Percentiles rank a stretch among this genome's conserved stretches.
These are phyloP conservation scores for Pythium scleroteichum DNA, from an alignment of 352 stramenopile species.

Conservation along the genomic window DNA sequence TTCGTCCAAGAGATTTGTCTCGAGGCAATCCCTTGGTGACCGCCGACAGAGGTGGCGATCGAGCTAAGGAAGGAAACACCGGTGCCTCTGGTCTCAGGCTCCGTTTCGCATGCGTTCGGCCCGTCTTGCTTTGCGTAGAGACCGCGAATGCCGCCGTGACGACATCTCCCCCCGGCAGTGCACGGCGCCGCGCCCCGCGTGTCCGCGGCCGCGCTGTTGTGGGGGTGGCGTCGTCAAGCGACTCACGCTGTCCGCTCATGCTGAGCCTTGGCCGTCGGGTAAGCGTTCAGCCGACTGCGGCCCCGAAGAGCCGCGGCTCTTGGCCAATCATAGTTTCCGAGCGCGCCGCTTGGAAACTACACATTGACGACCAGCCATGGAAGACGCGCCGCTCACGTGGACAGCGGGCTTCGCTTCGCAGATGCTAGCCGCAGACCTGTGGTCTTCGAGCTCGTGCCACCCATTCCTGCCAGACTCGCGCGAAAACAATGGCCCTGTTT, in stretches of 20 bases:
- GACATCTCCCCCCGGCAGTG: constrained; percentile 6
- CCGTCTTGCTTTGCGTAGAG: constrained; percentile 16
- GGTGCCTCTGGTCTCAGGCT: not conserved
- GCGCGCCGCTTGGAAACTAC: too few relatives aligned
- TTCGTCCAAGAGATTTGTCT: too few relatives aligned
- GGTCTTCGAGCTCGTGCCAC: too few relatives aligned
- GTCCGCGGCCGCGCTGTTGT: constrained; percentile 9
- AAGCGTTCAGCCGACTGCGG: too few relatives aligned
- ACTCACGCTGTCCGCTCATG: constrained; percentile 1
- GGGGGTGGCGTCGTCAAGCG: constrained; percentile 13
- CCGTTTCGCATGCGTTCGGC: not conserved
- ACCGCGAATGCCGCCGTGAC: constrained; percentile 11
- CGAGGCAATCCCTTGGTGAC: too few relatives aligned
- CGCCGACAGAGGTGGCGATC: not conserved
- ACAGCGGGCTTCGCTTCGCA: too few relatives aligned
- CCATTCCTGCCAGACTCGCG: too few relatives aligned
- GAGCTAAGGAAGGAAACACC: constrained; percentile 2
- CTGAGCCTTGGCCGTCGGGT: not conserved
- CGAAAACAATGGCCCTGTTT: not conserved
- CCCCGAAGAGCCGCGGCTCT: not conserved
- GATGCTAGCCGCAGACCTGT: too few relatives aligned
- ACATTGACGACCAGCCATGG: too few relatives aligned
- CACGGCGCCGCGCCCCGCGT: constrained; percentile 17
- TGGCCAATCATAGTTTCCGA: too few relatives aligned
- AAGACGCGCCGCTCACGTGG: too few relatives aligned